phyloP scores from a whole-genome alignment of 352 stramenopile species.

The Halophytophthora polymorphica region DNA sequence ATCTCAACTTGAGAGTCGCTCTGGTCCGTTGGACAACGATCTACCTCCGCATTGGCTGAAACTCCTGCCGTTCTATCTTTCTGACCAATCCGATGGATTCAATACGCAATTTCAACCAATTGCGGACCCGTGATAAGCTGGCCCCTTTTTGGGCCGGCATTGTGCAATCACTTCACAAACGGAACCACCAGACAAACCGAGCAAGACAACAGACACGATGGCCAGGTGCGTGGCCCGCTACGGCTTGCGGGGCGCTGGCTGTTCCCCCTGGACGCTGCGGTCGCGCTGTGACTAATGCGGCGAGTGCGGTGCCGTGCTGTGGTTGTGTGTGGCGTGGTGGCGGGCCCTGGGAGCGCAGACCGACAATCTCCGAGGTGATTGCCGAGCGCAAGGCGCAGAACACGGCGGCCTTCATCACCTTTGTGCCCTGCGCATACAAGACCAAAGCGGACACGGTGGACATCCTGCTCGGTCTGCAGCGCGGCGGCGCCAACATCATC shows the following conservation, averaged over 20 bases:
- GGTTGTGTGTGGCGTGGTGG: constrained; percentile 1
- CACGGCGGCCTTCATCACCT: constrained; percentile 94
- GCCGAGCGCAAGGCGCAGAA: constrained; percentile 63
- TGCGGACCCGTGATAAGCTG: too few relatives aligned
- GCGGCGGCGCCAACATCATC: constrained; percentile 95
- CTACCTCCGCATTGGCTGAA: constrained; percentile 26
- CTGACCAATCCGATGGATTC: not conserved
- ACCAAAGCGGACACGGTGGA: constrained; percentile 93
- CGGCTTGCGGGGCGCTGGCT: not conserved
- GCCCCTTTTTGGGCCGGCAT: not conserved
- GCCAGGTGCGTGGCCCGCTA: constrained; percentile 15
- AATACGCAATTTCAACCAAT: constrained; percentile 4
- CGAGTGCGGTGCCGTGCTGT: not conserved
- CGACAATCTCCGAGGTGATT: constrained; percentile 65
- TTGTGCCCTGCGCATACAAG: constrained; percentile 96
- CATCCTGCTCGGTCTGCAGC: constrained; percentile 95
- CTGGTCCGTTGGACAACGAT: too few relatives aligned
- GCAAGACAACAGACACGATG: constrained; percentile 12
- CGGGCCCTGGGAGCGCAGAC: constrained; percentile 27
- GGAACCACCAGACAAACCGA: constrained; percentile 12
- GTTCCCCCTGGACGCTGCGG: not conserved
- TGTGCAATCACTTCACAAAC: constrained; percentile 6
- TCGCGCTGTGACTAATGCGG: not conserved
- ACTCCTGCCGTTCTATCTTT: too few relatives aligned
- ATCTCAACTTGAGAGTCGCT: too few relatives aligned